These are phyloP conservation scores for Sporothrix sp. DNA, from an alignment of 2,329 filamentous ascomycete species.

Conservation along the genomic window DNA sequence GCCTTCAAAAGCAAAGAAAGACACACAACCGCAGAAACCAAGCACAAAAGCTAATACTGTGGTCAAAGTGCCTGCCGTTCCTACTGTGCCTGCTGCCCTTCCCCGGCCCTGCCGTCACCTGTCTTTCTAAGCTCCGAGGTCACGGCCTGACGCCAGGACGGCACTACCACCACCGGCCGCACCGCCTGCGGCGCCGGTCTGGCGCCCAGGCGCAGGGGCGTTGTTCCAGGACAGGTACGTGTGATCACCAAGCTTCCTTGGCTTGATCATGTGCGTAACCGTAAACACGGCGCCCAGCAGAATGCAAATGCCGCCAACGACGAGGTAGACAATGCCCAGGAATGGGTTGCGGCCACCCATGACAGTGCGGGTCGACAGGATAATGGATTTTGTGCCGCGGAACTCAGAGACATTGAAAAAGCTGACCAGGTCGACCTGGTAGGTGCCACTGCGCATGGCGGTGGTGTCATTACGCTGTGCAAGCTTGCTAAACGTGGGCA, in stretches of 20 bases:
- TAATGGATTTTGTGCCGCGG: constrained; percentile 78
- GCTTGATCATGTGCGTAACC: constrained; percentile 80
- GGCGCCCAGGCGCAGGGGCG: constrained; percentile 34
- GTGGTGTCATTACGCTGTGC: constrained; percentile 69
- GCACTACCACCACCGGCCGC: constrained; percentile 25
- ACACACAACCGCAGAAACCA: background rate
- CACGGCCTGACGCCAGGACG: constrained; percentile 46
- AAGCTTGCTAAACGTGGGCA: constrained; percentile 92
- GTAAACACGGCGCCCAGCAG: constrained; percentile 82
- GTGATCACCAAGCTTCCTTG: constrained; percentile 95
- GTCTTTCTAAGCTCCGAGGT: too few relatives aligned
- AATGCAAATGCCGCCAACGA: constrained; percentile 88
- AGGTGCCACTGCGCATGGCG: constrained; percentile 59
- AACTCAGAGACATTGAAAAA: constrained; percentile 71
- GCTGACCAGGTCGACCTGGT: constrained; percentile 66
- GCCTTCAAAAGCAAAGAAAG: background rate
- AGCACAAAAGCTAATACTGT: too few relatives aligned
- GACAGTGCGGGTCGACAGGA: constrained; percentile 81
- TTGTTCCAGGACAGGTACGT: constrained; percentile 95
- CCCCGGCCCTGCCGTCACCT: too few relatives aligned
- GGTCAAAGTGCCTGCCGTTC: too few relatives aligned
- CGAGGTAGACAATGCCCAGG: constrained; percentile 90
- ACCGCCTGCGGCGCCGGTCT: constrained; percentile 18
- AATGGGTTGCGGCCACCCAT: constrained; percentile 95
- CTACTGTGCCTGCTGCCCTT: too few relatives aligned